Conservation (phyloP, 352 stramenopile species). For the Phytopythium vexans region DNA sequence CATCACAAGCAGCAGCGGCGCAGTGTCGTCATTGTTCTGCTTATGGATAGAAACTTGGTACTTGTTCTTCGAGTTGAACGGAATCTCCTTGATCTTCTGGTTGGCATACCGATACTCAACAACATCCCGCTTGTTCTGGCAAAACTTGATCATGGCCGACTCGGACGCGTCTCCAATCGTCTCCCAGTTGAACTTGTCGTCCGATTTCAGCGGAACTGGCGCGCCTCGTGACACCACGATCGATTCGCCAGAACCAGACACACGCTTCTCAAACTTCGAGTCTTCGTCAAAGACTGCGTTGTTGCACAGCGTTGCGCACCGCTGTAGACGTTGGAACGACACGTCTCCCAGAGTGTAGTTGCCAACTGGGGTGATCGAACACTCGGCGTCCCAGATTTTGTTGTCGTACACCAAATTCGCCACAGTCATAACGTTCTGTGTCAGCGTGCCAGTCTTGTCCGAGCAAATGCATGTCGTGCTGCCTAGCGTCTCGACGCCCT, state of each 20-base stretch:
- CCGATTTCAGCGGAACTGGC: constrained; percentile 24
- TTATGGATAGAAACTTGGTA: constrained; percentile 82
- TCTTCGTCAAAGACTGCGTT: constrained; percentile 86
- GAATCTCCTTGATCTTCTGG: constrained; percentile 75
- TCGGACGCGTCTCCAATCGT: constrained; percentile 37
- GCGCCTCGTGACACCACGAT: constrained; percentile 17
- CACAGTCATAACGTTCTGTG: constrained; percentile 94
- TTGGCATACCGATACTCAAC: constrained; percentile 15
- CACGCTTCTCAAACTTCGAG: constrained; percentile 53
- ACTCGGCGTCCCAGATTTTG: constrained; percentile 68
- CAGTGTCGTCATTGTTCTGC: constrained; percentile 67
- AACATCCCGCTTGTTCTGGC: constrained; percentile 27
- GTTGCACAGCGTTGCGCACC: constrained; percentile 89
- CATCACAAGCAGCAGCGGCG: constrained; percentile 82
- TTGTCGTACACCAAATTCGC: constrained; percentile 75
- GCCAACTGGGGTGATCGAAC: constrained; percentile 65
- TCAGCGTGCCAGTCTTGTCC: constrained; percentile 96
- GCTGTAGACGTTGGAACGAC: constrained; percentile 64
- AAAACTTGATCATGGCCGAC: constrained; percentile 39
- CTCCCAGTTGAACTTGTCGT: constrained; percentile 36
- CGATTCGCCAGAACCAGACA: constrained; percentile 11
- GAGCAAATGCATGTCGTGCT: constrained; percentile 75
- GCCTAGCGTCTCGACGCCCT: constrained; percentile 91
- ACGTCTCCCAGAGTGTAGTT: constrained; percentile 48
- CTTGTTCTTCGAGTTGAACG: constrained; percentile 88